Percentiles rank a stretch among this genome's conserved stretches.
These are phyloP conservation scores for Trypethelium eluteriae DNA, from an alignment of 495 filamentous ascomycete species.

Conservation along the genomic window DNA sequence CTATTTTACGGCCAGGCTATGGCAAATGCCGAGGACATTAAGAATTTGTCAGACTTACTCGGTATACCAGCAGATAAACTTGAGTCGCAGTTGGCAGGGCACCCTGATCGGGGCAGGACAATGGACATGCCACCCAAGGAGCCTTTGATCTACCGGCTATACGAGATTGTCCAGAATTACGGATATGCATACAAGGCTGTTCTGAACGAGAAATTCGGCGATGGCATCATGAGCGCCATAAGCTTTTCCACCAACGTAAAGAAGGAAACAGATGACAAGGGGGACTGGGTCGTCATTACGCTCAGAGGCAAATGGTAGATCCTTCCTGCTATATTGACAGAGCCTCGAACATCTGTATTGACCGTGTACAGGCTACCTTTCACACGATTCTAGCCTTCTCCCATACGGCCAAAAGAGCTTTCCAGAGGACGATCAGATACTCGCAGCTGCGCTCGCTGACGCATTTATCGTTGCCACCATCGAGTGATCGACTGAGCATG, in stretches of 20 bases:
- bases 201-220: conserved; percentile 97
- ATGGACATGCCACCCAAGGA: conserved; percentile 93
- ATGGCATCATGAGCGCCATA: conserved; percentile 98
- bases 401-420: conserved; percentile 13
- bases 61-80: conserved; percentile 52
- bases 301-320: conserved; percentile 88
- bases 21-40: conserved; percentile 69
- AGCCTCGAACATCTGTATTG: background rate
- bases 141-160: conserved; percentile 87
- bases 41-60: conserved; percentile 61
- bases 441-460: background rate
- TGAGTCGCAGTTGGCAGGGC: conserved; percentile 56
- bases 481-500: background rate
- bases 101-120: conserved; percentile 73
- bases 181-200: conserved; percentile 95
- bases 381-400: conserved; percentile 31
- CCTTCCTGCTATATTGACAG: background rate
- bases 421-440: too few species aligned
- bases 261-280: conserved; percentile 84
- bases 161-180: conserved; percentile 97
- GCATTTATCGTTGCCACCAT: background rate
- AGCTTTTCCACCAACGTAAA: conserved; percentile 88
- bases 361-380: conserved; percentile 32
- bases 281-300: conserved; percentile 86
- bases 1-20: conserved; percentile 91